Evolutionary conservation across 225 moss, liverwort and hornwort genomes (phyloP), one percentile per base, ranked within the genome.

Genomic region (Sphagnum tenellum): DNA sequence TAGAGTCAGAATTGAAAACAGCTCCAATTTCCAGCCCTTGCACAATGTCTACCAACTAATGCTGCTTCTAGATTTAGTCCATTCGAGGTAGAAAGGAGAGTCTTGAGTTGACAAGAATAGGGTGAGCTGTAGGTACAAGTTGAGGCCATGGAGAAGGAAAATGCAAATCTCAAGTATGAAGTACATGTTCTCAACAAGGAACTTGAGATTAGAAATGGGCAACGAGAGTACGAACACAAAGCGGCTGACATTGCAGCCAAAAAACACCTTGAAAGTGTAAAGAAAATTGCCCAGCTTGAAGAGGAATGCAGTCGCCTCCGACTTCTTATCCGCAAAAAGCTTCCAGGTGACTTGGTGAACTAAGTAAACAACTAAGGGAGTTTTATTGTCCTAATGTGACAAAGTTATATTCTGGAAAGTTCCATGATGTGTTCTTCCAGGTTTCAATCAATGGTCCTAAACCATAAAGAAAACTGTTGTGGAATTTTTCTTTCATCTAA

Each of bases 301-400:
- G 94, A 89, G 7, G 91, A 94, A 75, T 87, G 94, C 71, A 87
- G 77, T 14, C 79, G 74, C 71, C 74, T 91, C 74, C 87, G 94
- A n/a, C 63, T 71, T 68, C 59, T 86, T 61, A 70, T 91, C 12
- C 91, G 89, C 50, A 89, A 91, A 70, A 91, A 86, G 62, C 80
- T 75, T 69, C 85, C 91, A 45, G 73, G 91, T 82, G 29, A 29
- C 29, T 29, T 29, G 29, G 29, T 29, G 29, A 29, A 29, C 29
- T 29, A 29, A 13, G 56, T 11, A 11, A 56, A 4, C n/a, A 0
- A 13, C 13, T 9, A 11, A 12, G 2, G 11, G 10, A 13, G 11
- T 13, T 12, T 4, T 11, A 12, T 5, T 11, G 13, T 11, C 11
- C 13, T 4, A 13, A 4, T 4, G n/a, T 56, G 56, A 56, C 56